Conservation (phyloP, 495 filamentous ascomycete genomes). For the Hypoxylon fuscum region DNA sequence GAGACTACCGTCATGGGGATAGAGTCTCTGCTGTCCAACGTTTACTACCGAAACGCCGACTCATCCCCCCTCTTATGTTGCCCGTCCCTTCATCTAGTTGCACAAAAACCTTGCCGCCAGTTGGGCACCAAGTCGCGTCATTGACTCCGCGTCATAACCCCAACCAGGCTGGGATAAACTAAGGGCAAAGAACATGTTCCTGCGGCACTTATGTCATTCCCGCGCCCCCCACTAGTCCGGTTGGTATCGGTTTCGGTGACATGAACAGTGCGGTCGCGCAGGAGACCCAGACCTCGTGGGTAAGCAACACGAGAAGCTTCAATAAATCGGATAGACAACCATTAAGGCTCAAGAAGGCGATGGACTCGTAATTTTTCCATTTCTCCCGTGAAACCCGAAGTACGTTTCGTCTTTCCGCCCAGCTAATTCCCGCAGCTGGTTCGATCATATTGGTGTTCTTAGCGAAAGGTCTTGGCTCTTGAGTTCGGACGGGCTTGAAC, state of each 20-base stretch:
- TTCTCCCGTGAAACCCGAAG: conserved; percentile 14
- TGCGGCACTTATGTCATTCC: no score
- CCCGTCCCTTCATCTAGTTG: neutral
- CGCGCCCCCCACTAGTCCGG: no score
- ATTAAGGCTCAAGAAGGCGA: neutral
- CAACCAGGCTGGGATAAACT: no score
- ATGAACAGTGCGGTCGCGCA: neutral
- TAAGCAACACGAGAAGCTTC: conserved; percentile 9
- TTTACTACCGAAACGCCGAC: neutral
- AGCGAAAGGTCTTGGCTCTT: no score
- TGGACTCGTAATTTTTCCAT: neutral
- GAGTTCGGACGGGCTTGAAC: no score
- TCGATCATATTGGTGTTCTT: conserved; percentile 3
- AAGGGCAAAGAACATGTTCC: no score
- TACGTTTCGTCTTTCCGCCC: conserved; percentile 19
- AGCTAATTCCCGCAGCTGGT: neutral
- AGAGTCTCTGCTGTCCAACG: conserved; percentile 2
- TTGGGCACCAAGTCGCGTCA: neutral
- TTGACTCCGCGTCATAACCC: neutral
- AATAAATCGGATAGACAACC: neutral
- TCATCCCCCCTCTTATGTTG: neutral
- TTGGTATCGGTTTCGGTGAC: no score
- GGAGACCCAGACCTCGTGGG: neutral
- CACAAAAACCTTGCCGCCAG: neutral
- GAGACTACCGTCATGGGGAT: conserved; percentile 2